Conservation (phyloP, 768 basidiomycete species). For the Lentinula aciculospora region DNA sequence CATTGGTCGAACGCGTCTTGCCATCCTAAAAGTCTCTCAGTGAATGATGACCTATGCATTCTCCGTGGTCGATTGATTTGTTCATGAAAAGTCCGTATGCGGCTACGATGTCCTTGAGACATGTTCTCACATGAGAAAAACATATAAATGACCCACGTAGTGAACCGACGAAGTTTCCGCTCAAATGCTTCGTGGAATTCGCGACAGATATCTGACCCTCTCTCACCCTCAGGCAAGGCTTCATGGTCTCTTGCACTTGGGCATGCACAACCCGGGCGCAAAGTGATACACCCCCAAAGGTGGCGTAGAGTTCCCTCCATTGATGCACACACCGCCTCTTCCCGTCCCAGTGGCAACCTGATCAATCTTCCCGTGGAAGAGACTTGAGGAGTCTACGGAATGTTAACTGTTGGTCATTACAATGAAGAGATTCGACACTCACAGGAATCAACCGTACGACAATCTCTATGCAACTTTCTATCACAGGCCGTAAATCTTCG, state of each 20-base stretch:
- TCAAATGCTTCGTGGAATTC: slow-evolving; percentile 5
- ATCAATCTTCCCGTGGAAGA: background rate
- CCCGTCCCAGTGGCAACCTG: background rate
- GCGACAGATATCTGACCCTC: slow-evolving; percentile 2
- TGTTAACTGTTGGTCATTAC: background rate
- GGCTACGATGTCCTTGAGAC: background rate
- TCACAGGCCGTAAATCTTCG: background rate
- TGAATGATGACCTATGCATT: background rate
- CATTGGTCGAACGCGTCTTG: slow-evolving; percentile 4
- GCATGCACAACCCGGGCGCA: slow-evolving; percentile 3
- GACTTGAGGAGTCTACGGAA: background rate
- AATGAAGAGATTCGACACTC: background rate
- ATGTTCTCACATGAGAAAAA: background rate
- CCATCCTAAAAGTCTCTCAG: slow-evolving; percentile 3
- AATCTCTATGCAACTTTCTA: slow-evolving; percentile 4
- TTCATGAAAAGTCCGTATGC: background rate
- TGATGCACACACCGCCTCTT: background rate
- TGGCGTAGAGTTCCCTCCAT: background rate
- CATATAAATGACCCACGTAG: background rate
- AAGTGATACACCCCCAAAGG: background rate
- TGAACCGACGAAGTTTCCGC: slow-evolving; percentile 1
- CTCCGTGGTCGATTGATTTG: slow-evolving; percentile 1
- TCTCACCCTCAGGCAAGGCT: background rate
- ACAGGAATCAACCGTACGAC: slow-evolving; percentile 1
- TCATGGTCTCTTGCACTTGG: background rate